Evolutionary conservation across 306 rosid species (phyloP).

Genomic region (Pueraria montana): DNA sequence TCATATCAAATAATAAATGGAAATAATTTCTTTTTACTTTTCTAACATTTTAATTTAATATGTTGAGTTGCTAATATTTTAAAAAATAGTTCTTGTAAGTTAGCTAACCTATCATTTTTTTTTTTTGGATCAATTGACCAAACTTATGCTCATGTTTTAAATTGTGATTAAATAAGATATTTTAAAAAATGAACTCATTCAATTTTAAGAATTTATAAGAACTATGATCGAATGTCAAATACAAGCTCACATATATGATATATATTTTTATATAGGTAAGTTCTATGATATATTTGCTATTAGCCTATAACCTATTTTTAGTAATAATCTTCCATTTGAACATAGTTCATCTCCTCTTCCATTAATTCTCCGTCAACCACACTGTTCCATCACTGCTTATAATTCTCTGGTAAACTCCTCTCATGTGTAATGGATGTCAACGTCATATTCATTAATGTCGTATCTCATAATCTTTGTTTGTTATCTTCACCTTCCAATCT

Average conservation of each 20-base stretch:
- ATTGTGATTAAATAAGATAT: not conserved
- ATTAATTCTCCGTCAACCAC: conserved; percentile 26
- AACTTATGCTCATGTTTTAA: not conserved
- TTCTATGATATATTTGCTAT: not conserved
- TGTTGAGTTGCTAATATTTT: not conserved
- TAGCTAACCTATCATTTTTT: not conserved
- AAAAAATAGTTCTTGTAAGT: not conserved
- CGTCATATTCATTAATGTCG: conserved; percentile 35
- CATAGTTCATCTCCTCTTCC: not conserved
- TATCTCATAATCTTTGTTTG: not conserved
- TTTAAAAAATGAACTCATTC: conserved; percentile 5
- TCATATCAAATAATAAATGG: not conserved
- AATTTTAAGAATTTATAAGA: not conserved
- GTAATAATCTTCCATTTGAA: not conserved
- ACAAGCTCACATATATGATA: not conserved
- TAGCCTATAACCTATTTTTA: not conserved
- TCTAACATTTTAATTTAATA: not conserved
- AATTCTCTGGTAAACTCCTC: conserved; percentile 27
- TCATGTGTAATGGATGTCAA: conserved; percentile 28
- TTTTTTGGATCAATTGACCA: not conserved
- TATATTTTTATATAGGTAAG: not conserved
- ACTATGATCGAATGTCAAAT: not conserved
- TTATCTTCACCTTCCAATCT: conserved; percentile 29
- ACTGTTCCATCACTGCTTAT: conserved; percentile 12
- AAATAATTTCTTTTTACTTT: too few species aligned